phyloP scores from a whole-genome alignment of 768 basidiomycete species.

The Collybiopsis confluens region DNA sequence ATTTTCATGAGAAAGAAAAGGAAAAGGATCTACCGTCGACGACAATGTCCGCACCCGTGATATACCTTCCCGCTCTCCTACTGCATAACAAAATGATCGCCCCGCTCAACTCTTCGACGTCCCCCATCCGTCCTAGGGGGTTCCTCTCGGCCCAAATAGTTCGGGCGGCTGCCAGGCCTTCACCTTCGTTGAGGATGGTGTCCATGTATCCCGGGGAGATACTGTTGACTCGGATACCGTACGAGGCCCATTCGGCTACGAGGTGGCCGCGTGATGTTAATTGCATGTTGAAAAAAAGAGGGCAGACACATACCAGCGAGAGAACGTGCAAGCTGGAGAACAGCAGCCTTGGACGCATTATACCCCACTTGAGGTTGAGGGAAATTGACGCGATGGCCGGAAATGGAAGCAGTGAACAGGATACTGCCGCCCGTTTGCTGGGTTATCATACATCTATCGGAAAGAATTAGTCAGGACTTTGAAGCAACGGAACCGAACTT shows the following conservation, averaged over 20 bases:
- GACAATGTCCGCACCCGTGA: slow-evolving; percentile 37
- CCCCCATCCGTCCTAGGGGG: slow-evolving; percentile 41
- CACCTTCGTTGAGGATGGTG: slow-evolving; percentile 40
- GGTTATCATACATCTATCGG: slow-evolving; percentile 38
- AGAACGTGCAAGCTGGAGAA: slow-evolving; percentile 74
- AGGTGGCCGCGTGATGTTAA: slow-evolving; percentile 24
- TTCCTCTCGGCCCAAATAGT: slow-evolving; percentile 33
- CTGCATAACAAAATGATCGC: slow-evolving; percentile 37
- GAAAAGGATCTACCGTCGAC: slow-evolving; percentile 37
- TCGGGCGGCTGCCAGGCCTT: slow-evolving; percentile 25
- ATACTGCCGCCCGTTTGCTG: slow-evolving; percentile 37
- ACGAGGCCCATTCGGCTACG: slow-evolving; percentile 54
- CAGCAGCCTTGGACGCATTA: slow-evolving; percentile 72
- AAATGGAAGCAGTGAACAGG: slow-evolving; percentile 39
- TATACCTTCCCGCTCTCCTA: slow-evolving; percentile 33
- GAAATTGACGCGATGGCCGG: slow-evolving; percentile 36
- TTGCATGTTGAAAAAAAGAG: not conserved
- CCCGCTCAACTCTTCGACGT: slow-evolving; percentile 35
- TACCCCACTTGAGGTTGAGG: slow-evolving; percentile 55
- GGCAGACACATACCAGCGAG: slow-evolving; percentile 37
- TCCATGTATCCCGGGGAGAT: slow-evolving; percentile 73
- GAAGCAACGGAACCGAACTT: too few species aligned
- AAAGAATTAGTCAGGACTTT: too few species aligned
- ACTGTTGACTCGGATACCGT: slow-evolving; percentile 65
- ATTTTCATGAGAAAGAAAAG: too few species aligned